phyloP scores from a whole-genome alignment of 2,329 filamentous ascomycete genomes.

The Alternaria alternata region DNA sequence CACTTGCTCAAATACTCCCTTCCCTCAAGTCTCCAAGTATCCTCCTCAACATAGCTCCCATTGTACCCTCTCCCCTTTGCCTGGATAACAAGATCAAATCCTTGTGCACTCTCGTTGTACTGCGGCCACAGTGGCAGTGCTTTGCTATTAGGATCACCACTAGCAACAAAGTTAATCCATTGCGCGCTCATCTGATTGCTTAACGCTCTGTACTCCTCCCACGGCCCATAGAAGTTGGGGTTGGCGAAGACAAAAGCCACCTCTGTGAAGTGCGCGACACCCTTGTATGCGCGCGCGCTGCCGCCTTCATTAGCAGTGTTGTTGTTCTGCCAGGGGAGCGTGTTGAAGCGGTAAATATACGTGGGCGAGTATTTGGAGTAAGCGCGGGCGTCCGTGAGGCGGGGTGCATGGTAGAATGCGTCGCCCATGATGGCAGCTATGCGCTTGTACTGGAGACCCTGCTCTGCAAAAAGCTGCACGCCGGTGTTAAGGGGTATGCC shows the following conservation, averaged over 20 bases:
- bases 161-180: constrained; percentile 57
- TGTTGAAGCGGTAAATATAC: constrained; percentile 71
- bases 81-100: constrained; percentile 57
- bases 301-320: constrained; percentile 53
- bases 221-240: constrained; percentile 48
- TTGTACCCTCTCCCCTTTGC: constrained; percentile 52
- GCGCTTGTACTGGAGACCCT: constrained; percentile 62
- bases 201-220: constrained; percentile 51
- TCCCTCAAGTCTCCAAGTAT: constrained; percentile 55
- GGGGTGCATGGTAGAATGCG: constrained; percentile 64
- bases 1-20: constrained; percentile 51
- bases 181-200: constrained; percentile 55
- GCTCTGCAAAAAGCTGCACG: constrained; percentile 39
- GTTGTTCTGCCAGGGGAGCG: constrained; percentile 40
- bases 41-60: constrained; percentile 53
- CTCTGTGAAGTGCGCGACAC: constrained; percentile 64
- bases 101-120: constrained; percentile 49
- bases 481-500: constrained; percentile 48
- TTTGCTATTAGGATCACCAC: constrained; percentile 49
- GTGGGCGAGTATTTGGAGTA: constrained; percentile 59
- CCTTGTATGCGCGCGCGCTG: constrained; percentile 52
- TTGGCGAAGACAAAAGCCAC: constrained; percentile 59
- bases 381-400: constrained; percentile 54
- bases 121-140: constrained; percentile 51
- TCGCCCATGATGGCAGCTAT: constrained; percentile 63